phyloP scores from a whole-genome alignment of 1,284 basidiomycete species.

The Flammula alnicola region DNA sequence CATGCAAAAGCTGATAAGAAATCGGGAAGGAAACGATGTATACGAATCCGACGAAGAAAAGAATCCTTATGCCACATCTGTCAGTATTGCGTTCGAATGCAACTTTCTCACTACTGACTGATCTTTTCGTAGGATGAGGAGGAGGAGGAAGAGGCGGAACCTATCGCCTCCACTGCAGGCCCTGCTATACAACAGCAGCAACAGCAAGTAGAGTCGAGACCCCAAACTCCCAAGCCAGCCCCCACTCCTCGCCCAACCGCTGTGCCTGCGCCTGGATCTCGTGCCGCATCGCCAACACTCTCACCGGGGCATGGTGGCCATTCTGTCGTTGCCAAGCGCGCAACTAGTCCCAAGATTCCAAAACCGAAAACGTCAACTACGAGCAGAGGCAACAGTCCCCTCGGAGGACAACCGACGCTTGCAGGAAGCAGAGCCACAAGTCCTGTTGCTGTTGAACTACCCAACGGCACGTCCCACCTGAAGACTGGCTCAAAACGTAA shows the following conservation, averaged over 20 bases:
- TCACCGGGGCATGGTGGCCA: constrained; percentile 64
- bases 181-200: constrained; percentile 64
- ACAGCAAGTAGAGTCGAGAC: constrained; percentile 40
- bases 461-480: constrained; percentile 24
- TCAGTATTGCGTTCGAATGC: constrained; percentile 38
- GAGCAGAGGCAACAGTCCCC: constrained; percentile 62
- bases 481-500: constrained; percentile 65
- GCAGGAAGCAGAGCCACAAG: constrained; percentile 52
- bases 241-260: constrained; percentile 27
- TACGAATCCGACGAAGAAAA: constrained; percentile 84
- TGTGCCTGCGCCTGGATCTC: constrained; percentile 43
- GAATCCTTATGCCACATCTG: constrained; percentile 81
- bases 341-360: constrained; percentile 74
- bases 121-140: constrained; percentile 59
- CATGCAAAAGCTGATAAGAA: constrained; percentile 79
- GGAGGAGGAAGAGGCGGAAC: constrained; percentile 70
- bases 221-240: constrained; percentile 40
- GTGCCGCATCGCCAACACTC: constrained; percentile 60
- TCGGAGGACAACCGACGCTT: constrained; percentile 48
- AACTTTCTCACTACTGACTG: constrained; percentile 1
- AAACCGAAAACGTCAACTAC: constrained; percentile 53
- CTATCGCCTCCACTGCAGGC: constrained; percentile 49
- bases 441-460: constrained; percentile 32
- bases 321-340: constrained; percentile 80
- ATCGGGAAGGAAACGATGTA: constrained; percentile 71